Conservation (phyloP, 257 asterid genomes). For the Fraxinus cuspidata region DNA sequence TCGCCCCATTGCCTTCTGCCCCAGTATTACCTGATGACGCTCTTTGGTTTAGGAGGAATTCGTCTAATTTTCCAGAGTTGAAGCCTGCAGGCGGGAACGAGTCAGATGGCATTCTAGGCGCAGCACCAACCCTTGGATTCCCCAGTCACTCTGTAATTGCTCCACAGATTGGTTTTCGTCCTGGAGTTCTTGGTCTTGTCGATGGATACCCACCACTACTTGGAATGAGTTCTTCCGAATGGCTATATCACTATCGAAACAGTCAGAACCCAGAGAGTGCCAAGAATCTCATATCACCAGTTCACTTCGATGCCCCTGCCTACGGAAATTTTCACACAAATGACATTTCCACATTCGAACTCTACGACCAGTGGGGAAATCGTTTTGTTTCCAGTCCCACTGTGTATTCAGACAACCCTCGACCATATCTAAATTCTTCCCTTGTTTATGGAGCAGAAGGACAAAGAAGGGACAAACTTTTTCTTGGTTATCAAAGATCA, state of each 20-base stretch:
- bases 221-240: slow-evolving; percentile 90
- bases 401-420: slow-evolving; percentile 49
- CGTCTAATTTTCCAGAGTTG: too few species aligned
- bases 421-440: slow-evolving; percentile 39
- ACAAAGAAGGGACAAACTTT: slow-evolving; percentile 36
- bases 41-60: slow-evolving; percentile 48
- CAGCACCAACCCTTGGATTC: slow-evolving; percentile 53
- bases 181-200: slow-evolving; percentile 12
- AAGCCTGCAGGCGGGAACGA: slow-evolving; percentile 24
- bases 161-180: slow-evolving; percentile 15
- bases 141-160: slow-evolving; percentile 31
- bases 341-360: slow-evolving; percentile 49
- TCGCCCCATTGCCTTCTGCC: slow-evolving; percentile 79
- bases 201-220: slow-evolving; percentile 59
- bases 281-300: slow-evolving; percentile 41
- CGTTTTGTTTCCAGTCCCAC: slow-evolving; percentile 51
- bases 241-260: slow-evolving; percentile 89
- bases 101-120: slow-evolving; percentile 69
- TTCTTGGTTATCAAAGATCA: slow-evolving; percentile 58
- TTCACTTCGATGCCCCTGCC: slow-evolving; percentile 39
- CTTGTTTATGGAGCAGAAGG: slow-evolving; percentile 48
- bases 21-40: slow-evolving; percentile 73
- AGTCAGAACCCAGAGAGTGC: slow-evolving; percentile 48
- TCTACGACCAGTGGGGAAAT: slow-evolving; percentile 71
- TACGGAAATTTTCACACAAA: slow-evolving; percentile 32